Conservation (phyloP, 2,329 filamentous ascomycete species). For the Xylogone sp. region DNA sequence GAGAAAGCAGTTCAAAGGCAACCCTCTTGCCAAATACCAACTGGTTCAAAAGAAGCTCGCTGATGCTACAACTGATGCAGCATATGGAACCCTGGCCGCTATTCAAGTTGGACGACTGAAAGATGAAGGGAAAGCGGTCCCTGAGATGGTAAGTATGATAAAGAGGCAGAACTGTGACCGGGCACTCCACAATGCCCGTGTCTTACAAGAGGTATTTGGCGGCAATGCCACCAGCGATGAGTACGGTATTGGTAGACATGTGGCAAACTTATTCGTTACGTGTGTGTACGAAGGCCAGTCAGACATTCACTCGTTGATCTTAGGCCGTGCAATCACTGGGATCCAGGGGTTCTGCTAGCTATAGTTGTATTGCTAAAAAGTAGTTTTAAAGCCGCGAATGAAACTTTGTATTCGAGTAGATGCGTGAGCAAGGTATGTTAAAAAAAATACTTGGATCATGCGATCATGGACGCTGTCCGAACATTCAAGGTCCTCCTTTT, state of each 20-base stretch:
- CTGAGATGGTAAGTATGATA: slow-evolving; percentile 96
- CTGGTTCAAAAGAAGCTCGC: slow-evolving; percentile 97
- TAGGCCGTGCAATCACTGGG: too few relatives aligned
- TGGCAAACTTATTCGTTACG: slow-evolving; percentile 93
- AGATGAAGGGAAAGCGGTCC: slow-evolving; percentile 80
- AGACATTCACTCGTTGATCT: too few relatives aligned
- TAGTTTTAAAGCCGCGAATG: too few relatives aligned
- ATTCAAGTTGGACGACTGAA: slow-evolving; percentile 90
- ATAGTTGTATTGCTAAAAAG: too few relatives aligned
- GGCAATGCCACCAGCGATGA: slow-evolving; percentile 98
- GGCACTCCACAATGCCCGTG: slow-evolving; percentile 73
- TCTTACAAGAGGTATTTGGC: slow-evolving; percentile 91
- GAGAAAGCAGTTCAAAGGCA: slow-evolving; percentile 92
- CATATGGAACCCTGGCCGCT: slow-evolving; percentile 85
- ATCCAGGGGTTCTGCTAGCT: too few relatives aligned
- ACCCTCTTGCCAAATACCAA: slow-evolving; percentile 93
- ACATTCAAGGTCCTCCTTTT: too few relatives aligned
- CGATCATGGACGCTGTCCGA: too few relatives aligned
- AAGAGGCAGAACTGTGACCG: slow-evolving; percentile 97
- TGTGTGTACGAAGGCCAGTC: too few relatives aligned
- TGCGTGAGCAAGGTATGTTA: too few relatives aligned
- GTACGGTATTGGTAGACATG: slow-evolving; percentile 91
- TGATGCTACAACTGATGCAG: slow-evolving; percentile 85
- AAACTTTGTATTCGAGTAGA: too few relatives aligned
- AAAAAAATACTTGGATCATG: too few relatives aligned